Base-by-base conservation (phyloP, 805 yeast species). In the Blastobotrys robertii region DNA sequence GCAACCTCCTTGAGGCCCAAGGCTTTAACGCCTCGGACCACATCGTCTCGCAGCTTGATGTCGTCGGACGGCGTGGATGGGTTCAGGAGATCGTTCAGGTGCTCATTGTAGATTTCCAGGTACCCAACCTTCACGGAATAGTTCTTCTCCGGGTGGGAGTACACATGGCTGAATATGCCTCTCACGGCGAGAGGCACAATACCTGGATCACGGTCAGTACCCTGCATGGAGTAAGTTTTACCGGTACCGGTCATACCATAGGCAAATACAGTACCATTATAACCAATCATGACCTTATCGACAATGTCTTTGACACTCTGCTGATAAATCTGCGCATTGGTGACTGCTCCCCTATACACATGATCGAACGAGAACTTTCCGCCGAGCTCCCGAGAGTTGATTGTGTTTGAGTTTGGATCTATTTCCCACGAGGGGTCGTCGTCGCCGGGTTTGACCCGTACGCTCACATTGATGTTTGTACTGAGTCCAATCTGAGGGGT, bases 181-280 rank as follows among this genome's bases (percentile, higher is more conserved):
- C 70, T 67, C 9, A 80, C 79, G 4, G 90, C 79, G 32, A 77
- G 64, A 33, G 81, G 77, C 35, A 87, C 81, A 39, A 86, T 69
- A 3, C 95, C 95, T 0, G 80, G 78, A 48, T 78, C 80, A 4
- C 51, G 48, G 2, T 61, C 67, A 22, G 70, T 66, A 28, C 95
- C 95, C 49, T 79, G 80, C 94, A 86, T 86, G 2, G 94, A 76
- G 57, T 74, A 79, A 0, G 96, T 86, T 60, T 86, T 86, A 8
- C 96, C 96, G 1, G 94, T 81, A 0, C 95, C 95, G 0, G 96
- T 86, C 86, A 84, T 84, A 30, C 96, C 96, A 55, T 86, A 86
- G 0, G 97, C 97, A 59, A 90, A 86, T 1, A 88, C 77, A 0
- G 96, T 87, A 11, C 88, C 88, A 55, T 86, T 86, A 60, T 65